A percentile compares a stretch with the other conserved stretches of the same genome.
phyloP scores from a whole-genome alignment of 257 asterid species.

The Nicotiana undulata region DNA sequence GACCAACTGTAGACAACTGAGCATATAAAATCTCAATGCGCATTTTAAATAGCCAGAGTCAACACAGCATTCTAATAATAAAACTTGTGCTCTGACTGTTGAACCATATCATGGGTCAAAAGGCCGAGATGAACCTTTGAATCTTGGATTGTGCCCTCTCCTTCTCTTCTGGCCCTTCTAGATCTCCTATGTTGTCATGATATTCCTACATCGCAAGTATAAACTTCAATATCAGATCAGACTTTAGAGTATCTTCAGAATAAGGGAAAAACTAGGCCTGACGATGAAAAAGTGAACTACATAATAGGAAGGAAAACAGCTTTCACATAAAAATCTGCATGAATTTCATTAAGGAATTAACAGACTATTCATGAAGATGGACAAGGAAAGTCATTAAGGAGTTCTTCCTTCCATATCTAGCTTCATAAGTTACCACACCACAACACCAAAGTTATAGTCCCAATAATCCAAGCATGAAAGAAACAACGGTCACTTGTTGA shows the following conservation, averaged over 20 bases:
- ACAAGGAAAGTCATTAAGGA: background rate
- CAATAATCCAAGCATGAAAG: background rate
- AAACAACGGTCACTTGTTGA: background rate
- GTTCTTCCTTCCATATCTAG: background rate
- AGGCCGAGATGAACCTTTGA: constrained; percentile 62
- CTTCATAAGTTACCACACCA: background rate
- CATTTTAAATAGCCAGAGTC: background rate
- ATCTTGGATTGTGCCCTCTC: constrained; percentile 79
- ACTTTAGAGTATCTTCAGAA: background rate
- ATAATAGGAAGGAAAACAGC: background rate
- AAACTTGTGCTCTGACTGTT: background rate
- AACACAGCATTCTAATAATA: background rate
- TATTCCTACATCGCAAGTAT: constrained; percentile 48
- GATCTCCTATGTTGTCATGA: constrained; percentile 88
- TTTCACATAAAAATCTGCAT: background rate
- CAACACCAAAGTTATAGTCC: background rate
- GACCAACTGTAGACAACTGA: background rate
- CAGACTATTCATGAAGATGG: background rate
- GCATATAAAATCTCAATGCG: background rate
- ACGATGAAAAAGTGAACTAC: background rate
- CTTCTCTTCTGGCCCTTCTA: constrained; percentile 96
- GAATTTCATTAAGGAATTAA: background rate
- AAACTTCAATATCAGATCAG: background rate
- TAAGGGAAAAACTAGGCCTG: background rate
- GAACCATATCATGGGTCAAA: constrained; percentile 10